Conservation (phyloP, 1,139 yeast genomes). For the Blastobotrys persicus region DNA sequence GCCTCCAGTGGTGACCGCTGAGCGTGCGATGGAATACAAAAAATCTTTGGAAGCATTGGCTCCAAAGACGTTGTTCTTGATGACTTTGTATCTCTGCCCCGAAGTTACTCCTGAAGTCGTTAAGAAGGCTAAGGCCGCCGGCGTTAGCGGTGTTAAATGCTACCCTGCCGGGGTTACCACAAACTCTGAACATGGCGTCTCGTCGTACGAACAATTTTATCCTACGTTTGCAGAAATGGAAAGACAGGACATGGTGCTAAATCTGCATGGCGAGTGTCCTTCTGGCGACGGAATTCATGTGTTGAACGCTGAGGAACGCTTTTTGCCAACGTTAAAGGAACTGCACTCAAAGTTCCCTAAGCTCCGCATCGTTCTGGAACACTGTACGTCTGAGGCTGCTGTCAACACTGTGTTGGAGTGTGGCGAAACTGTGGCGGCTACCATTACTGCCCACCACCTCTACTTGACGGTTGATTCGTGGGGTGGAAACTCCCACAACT, state of each 20-base stretch:
- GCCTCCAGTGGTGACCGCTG: slow-evolving; percentile 87
- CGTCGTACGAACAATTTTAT: slow-evolving; percentile 82
- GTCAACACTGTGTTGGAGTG: slow-evolving; percentile 70
- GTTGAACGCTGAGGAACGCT: slow-evolving; percentile 88
- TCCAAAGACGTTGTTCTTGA: slow-evolving; percentile 81
- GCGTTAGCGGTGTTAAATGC: slow-evolving; percentile 79
- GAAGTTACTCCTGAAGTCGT: slow-evolving; percentile 84
- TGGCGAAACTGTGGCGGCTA: slow-evolving; percentile 78
- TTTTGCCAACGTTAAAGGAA: slow-evolving; percentile 83
- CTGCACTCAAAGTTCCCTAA: slow-evolving; percentile 82
- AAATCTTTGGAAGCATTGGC: slow-evolving; percentile 59
- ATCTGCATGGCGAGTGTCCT: slow-evolving; percentile 95
- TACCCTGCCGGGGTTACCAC: slow-evolving; percentile 99
- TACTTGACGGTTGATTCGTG: slow-evolving; percentile 86
- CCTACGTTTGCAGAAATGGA: slow-evolving; percentile 90
- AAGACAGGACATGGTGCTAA: slow-evolving; percentile 68
- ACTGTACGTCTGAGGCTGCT: slow-evolving; percentile 91
- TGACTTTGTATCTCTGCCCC: slow-evolving; percentile 81
- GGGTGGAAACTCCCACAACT: slow-evolving; percentile 95
- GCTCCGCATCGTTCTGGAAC: slow-evolving; percentile 85
- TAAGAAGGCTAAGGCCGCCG: slow-evolving; percentile 68
- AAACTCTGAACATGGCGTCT: slow-evolving; percentile 87
- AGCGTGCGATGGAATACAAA: slow-evolving; percentile 70
- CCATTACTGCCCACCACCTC: slow-evolving; percentile 94
- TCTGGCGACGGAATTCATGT: slow-evolving; percentile 66